phyloP scores from a whole-genome alignment of 2,329 filamentous ascomycete genomes.

The Rutstroemia sp. region DNA sequence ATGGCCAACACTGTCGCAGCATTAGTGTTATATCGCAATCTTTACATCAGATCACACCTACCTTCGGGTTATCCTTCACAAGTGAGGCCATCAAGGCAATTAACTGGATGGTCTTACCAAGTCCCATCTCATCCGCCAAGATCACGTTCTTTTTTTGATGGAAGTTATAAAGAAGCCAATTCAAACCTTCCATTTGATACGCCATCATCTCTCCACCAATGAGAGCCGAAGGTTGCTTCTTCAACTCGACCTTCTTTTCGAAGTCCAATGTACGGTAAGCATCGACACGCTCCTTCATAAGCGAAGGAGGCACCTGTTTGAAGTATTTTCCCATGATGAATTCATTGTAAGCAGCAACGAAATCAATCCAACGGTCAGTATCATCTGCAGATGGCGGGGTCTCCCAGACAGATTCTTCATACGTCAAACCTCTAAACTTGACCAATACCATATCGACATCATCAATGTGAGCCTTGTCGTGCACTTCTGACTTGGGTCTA shows the following conservation, averaged over 20 bases:
- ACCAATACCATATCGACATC: slow-evolving; percentile 69
- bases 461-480: slow-evolving; percentile 63
- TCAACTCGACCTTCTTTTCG: slow-evolving; percentile 54
- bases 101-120: slow-evolving; percentile 95
- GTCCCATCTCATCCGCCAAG: slow-evolving; percentile 94
- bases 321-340: slow-evolving; percentile 77
- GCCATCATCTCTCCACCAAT: slow-evolving; percentile 79
- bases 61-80: slow-evolving; percentile 50
- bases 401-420: slow-evolving; percentile 91
- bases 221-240: slow-evolving; percentile 65
- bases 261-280: slow-evolving; percentile 63
- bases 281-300: slow-evolving; percentile 60
- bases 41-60: slow-evolving; percentile 12
- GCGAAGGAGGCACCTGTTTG: slow-evolving; percentile 42
- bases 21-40: slow-evolving; percentile 42
- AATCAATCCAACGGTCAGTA: slow-evolving; percentile 66
- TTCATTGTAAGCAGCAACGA: slow-evolving; percentile 76
- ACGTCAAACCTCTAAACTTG: slow-evolving; percentile 88
- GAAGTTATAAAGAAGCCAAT: slow-evolving; percentile 93
- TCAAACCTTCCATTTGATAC: slow-evolving; percentile 87
- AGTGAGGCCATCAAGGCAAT: slow-evolving; percentile 74
- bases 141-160: slow-evolving; percentile 77
- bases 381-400: slow-evolving; percentile 60
- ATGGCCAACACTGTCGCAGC: slow-evolving; percentile 65
- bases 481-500: slow-evolving; percentile 50